Conservation (phyloP, 177 flowering plant species). For the Tripterygium wilfordii region DNA sequence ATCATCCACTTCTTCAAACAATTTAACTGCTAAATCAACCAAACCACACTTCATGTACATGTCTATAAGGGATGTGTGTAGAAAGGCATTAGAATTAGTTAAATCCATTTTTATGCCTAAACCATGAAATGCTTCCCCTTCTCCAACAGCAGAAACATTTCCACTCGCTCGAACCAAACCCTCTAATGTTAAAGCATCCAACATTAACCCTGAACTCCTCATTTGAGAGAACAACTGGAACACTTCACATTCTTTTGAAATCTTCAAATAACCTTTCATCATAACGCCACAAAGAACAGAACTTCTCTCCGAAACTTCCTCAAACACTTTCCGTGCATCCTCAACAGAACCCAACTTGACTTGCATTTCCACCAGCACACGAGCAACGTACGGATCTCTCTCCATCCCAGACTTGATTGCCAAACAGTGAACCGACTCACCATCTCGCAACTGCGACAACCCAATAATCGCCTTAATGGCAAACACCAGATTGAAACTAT, state of each 20-base stretch:
- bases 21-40: slow-evolving; percentile 5
- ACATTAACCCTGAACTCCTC: slow-evolving; percentile 10
- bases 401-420: slow-evolving; percentile 18
- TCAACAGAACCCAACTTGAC: slow-evolving; percentile 14
- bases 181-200: slow-evolving; percentile 17
- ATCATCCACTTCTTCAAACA: slow-evolving; percentile 14
- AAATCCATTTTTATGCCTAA: slow-evolving; percentile 15
- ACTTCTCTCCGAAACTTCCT: slow-evolving; percentile 15
- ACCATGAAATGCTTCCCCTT: slow-evolving; percentile 22
- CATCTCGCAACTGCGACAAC: slow-evolving; percentile 6
- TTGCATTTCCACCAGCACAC: slow-evolving; percentile 22
- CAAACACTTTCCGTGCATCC: slow-evolving; percentile 20
- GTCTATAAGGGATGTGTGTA: slow-evolving; percentile 18
- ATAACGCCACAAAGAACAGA: slow-evolving; percentile 20
- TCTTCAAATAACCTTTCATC: slow-evolving; percentile 23
- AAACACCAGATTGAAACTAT: slow-evolving; percentile 27
- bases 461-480: slow-evolving; percentile 20
- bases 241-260: slow-evolving; percentile 15
- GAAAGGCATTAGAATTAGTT: slow-evolving; percentile 9
- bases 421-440: slow-evolving; percentile 18
- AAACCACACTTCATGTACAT: slow-evolving; percentile 25
- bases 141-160: slow-evolving; percentile 13
- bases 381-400: slow-evolving; percentile 16
- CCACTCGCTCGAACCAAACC: slow-evolving; percentile 23
- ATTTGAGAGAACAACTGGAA: slow-evolving; percentile 14